Evolutionary conservation across 305 asterid species (phyloP).

Genomic region (Plantago rigida): DNA sequence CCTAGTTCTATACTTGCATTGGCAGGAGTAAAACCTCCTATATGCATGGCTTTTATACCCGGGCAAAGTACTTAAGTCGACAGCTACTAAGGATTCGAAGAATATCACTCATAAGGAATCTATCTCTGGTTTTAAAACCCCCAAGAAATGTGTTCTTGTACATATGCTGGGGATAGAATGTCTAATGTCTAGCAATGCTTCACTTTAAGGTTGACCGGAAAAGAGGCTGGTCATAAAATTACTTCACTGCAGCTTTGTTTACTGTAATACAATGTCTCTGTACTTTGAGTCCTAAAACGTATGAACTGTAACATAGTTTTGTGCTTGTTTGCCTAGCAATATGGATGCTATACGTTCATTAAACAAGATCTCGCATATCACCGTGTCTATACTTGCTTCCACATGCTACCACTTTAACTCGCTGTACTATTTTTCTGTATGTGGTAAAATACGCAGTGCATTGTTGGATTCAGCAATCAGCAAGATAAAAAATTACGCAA

Average conservation of each 20-base stretch:
- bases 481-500: no score
- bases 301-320: no score
- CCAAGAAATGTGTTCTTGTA: neutral
- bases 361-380: no score
- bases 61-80: neutral
- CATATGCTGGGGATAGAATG: neutral
- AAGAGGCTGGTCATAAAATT: neutral
- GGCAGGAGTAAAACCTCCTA: slow-evolving; percentile 40
- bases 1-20: slow-evolving; percentile 48
- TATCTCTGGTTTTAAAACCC: slow-evolving; percentile 1
- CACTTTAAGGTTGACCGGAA: neutral
- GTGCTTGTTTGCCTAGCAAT: no score
- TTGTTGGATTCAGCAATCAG: no score
- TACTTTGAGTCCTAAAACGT: no score
- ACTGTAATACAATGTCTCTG: neutral
- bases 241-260: neutral
- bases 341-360: no score
- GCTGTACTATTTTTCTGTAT: no score
- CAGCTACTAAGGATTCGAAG: slow-evolving; percentile 1
- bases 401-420: no score
- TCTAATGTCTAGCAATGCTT: neutral
- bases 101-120: neutral
- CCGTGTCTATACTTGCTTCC: no score
- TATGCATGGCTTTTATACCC: slow-evolving; percentile 46
- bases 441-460: no score